Conservation (phyloP, 2,329 filamentous ascomycete species). For the Lasiodiplodia citricola region DNA sequence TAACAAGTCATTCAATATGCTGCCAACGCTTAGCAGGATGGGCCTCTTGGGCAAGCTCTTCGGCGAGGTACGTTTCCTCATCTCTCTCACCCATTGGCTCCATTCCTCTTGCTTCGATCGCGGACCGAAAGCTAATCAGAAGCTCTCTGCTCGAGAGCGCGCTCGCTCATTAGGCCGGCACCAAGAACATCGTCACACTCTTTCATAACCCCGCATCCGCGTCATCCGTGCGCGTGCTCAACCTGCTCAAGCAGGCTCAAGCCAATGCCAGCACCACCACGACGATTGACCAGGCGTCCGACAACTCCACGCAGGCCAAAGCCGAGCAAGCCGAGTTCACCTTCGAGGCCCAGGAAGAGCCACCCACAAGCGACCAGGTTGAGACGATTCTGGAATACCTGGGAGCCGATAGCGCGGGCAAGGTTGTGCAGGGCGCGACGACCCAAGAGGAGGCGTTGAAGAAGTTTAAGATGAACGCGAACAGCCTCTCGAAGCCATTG, state of each 20-base stretch:
- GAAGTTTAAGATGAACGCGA: conserved; percentile 72
- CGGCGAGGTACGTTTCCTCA: conserved; percentile 24
- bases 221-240: conserved; percentile 74
- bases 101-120: background rate
- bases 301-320: conserved; percentile 66
- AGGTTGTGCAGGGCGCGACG: conserved; percentile 75
- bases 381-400: conserved; percentile 84
- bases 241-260: conserved; percentile 79
- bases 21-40: conserved; percentile 23
- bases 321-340: conserved; percentile 75
- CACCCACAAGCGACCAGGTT: conserved; percentile 82
- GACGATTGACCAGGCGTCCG: conserved; percentile 75
- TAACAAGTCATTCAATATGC: conserved; percentile 6
- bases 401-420: conserved; percentile 63
- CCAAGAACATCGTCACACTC: conserved; percentile 85
- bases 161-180: conserved; percentile 43
- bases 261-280: conserved; percentile 70
- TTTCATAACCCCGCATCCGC: conserved; percentile 84
- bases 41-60: conserved; percentile 21
- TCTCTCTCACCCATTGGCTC: background rate
- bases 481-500: conserved; percentile 76
- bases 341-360: conserved; percentile 79
- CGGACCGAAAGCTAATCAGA: background rate
- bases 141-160: conserved; percentile 6
- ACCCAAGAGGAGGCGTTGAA: conserved; percentile 78